Percentiles rank a stretch among this genome's conserved stretches.
Evolutionary conservation across 192 early-diverging fungal genomes (phyloP).

Genomic region (Rhizoclosmatium sp.): DNA sequence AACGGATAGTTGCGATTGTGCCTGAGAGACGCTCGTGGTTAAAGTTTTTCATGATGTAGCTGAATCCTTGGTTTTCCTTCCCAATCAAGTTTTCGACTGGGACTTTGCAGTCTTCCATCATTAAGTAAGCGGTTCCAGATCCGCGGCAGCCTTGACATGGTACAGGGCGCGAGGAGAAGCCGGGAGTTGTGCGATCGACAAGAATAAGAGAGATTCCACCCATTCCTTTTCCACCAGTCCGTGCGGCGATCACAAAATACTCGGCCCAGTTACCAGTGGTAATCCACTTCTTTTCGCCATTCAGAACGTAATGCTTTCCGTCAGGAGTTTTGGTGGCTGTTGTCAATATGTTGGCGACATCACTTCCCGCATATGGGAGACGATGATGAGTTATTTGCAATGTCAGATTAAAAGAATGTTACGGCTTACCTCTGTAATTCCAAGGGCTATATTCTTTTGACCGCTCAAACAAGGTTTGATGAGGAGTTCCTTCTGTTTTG

Average conservation of each 20-base stretch:
- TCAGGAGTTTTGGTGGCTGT: slow-evolving; percentile 71
- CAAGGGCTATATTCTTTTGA: slow-evolving; percentile 80
- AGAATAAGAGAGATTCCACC: slow-evolving; percentile 78
- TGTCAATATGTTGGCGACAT: slow-evolving; percentile 77
- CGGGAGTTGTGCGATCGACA: slow-evolving; percentile 74
- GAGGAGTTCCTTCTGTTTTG: slow-evolving; percentile 73
- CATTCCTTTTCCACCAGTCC: slow-evolving; percentile 82
- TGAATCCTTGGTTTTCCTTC: slow-evolving; percentile 85
- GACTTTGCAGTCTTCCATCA: slow-evolving; percentile 74
- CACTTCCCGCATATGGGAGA: slow-evolving; percentile 56
- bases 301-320: slow-evolving; percentile 75
- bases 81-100: slow-evolving; percentile 85
- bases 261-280: slow-evolving; percentile 82
- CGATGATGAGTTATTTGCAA: neutral
- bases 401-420: neutral
- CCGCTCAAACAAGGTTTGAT: slow-evolving; percentile 72
- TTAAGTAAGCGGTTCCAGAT: slow-evolving; percentile 74
- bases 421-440: slow-evolving; percentile 75
- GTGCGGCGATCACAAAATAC: slow-evolving; percentile 82
- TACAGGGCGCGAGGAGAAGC: slow-evolving; percentile 82
- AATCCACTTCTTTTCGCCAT: slow-evolving; percentile 78
- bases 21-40: slow-evolving; percentile 65
- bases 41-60: slow-evolving; percentile 50
- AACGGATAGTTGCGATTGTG: slow-evolving; percentile 78
- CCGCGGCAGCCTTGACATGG: slow-evolving; percentile 85